A percentile compares a stretch with the other conserved stretches of the same genome.
These are phyloP conservation scores for Microbotryomycetes sp. DNA, from an alignment of 1,284 basidiomycete genomes.

Conservation along the genomic window DNA sequence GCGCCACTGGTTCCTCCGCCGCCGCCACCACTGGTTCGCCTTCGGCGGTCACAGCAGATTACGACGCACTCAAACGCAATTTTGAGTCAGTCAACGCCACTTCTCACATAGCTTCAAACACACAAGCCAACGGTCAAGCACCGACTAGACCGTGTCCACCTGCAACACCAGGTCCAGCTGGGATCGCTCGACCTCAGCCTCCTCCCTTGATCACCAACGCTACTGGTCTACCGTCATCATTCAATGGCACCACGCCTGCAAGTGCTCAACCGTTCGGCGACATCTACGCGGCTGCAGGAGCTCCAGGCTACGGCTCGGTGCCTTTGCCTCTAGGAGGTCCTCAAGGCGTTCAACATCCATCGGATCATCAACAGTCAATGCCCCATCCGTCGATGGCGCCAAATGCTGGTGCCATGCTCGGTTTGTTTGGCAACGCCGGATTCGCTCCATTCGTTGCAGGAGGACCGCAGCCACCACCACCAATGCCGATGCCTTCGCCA, in stretches of 20 bases:
- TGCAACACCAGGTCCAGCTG: neutral
- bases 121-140: neutral
- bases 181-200: neutral
- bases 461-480: neutral
- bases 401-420: neutral
- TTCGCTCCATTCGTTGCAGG: conserved; percentile 7
- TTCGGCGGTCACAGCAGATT: conserved; percentile 12
- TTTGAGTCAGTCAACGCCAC: conserved; percentile 14
- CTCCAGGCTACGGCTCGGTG: neutral
- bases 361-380: neutral
- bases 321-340: no score
- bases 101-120: neutral
- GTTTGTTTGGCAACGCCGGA: neutral
- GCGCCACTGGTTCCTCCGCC: neutral
- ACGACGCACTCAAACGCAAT: conserved; percentile 28
- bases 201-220: neutral
- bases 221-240: neutral
- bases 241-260: neutral
- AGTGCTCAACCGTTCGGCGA: conserved; percentile 1
- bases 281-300: conserved; percentile 10
- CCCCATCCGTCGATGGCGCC: neutral
- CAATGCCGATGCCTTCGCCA: neutral
- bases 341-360: conserved; percentile 1
- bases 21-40: neutral
- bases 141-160: neutral